Conservation (phyloP, 73 alveolate genomes). For the Symbiodinium pilosum region DNA sequence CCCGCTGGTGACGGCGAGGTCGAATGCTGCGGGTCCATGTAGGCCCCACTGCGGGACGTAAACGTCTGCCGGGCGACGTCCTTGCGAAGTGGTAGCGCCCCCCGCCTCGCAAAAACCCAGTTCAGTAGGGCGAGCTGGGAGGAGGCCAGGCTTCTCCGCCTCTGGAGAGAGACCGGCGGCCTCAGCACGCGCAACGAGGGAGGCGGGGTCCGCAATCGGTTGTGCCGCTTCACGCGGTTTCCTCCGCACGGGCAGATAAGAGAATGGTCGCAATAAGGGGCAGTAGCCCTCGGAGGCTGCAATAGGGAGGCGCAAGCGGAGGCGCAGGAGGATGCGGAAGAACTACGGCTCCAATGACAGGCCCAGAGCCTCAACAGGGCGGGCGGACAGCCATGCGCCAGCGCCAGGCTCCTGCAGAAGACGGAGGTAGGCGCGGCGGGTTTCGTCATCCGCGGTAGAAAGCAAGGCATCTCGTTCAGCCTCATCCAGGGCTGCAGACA, state of each 20-base stretch:
- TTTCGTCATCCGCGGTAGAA: not conserved
- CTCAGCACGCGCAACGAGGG: not conserved
- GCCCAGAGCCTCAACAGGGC: not conserved
- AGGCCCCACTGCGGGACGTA: not conserved
- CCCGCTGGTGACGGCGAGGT: not conserved
- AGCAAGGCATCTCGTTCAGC: not conserved
- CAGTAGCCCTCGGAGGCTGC: not conserved
- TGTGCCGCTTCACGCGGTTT: not conserved
- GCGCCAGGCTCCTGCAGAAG: not conserved
- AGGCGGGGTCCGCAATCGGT: not conserved
- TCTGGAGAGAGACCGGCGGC: slow-evolving; percentile 10
- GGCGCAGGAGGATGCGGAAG: not conserved
- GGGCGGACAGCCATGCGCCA: slow-evolving; percentile 20
- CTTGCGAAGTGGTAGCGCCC: not conserved
- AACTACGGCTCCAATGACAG: not conserved
- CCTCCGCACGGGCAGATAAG: slow-evolving; percentile 18
- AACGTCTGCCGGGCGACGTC: not conserved
- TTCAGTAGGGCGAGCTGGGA: not conserved
- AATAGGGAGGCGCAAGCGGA: slow-evolving; percentile 12
- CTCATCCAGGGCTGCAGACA: not conserved
- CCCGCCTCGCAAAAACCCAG: not conserved
- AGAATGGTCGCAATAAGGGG: slow-evolving; percentile 12
- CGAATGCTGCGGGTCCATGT: not conserved
- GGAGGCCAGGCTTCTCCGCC: slow-evolving; percentile 4
- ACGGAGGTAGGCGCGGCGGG: not conserved